A percentile compares a stretch with the other conserved stretches of the same genome.
Evolutionary conservation across 495 filamentous ascomycete genomes (phyloP).

Genomic region (Penicillium psychrofluorescens): DNA sequence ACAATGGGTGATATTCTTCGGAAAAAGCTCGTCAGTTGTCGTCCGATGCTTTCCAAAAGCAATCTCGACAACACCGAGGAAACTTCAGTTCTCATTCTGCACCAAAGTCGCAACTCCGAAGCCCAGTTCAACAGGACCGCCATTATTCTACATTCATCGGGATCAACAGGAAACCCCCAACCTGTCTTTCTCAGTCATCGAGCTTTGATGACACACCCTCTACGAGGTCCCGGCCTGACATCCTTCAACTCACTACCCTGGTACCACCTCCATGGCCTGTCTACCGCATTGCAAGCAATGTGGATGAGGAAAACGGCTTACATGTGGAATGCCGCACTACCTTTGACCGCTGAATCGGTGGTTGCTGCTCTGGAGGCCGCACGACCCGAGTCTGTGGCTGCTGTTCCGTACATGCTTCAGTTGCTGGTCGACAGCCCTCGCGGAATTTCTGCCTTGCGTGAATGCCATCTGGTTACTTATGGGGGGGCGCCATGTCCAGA

Average conservation of each 20-base stretch:
- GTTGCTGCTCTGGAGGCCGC: constrained; percentile 38
- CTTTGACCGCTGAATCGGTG: constrained; percentile 44
- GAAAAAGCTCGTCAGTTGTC: constrained; percentile 25
- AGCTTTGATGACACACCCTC: constrained; percentile 31
- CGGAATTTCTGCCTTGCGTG: constrained; percentile 38
- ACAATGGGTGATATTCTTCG: constrained; percentile 37
- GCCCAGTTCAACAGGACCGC: constrained; percentile 24
- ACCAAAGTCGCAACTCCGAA: constrained; percentile 21
- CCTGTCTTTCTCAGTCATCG: constrained; percentile 36
- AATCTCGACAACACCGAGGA: constrained; percentile 5
- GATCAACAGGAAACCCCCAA: constrained; percentile 53
- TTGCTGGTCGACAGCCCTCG: constrained; percentile 40
- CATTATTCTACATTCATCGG: constrained; percentile 51
- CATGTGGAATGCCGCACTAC: constrained; percentile 46
- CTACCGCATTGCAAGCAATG: constrained; percentile 42
- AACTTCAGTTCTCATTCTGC: constrained; percentile 23
- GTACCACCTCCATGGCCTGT: constrained; percentile 46
- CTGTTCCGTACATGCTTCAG: constrained; percentile 52
- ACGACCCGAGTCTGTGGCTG: constrained; percentile 42
- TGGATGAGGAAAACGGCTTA: constrained; percentile 42
- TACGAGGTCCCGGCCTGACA: constrained; percentile 27
- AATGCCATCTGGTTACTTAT: constrained; percentile 40
- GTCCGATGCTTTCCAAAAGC: constrained; percentile 17
- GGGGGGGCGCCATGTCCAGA: constrained; percentile 50
- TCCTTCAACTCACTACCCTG: constrained; percentile 50